Conservation (phyloP, 83 land plant species). For the Picea abies region DNA sequence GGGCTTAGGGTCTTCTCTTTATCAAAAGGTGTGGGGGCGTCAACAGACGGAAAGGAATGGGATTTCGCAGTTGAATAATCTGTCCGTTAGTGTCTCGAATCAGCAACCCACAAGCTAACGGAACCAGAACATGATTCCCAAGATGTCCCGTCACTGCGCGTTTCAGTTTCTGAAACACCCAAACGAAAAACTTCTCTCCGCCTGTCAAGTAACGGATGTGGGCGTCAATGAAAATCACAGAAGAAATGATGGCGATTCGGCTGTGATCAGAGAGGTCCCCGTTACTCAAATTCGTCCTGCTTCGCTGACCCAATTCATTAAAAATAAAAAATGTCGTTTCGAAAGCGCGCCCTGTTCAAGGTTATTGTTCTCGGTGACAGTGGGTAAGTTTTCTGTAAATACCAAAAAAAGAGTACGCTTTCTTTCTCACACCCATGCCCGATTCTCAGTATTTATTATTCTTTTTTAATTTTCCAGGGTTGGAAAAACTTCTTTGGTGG, state of each 20-base stretch:
- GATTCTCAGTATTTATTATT: not conserved
- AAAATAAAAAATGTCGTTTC: conserved; percentile 13
- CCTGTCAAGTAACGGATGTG: not conserved
- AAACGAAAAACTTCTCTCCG: not conserved
- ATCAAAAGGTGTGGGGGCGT: too few relatives aligned
- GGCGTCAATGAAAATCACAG: not conserved
- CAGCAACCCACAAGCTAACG: too few relatives aligned
- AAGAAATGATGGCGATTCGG: not conserved
- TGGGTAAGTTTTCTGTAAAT: conserved; percentile 18
- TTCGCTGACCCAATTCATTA: not conserved
- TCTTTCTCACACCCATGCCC: not conserved
- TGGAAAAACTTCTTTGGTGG: conserved; percentile 12
- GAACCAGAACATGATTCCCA: too few relatives aligned
- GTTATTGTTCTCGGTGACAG: conserved; percentile 38
- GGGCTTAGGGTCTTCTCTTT: too few relatives aligned
- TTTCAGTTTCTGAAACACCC: not conserved
- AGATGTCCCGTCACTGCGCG: not conserved
- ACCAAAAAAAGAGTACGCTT: too few relatives aligned
- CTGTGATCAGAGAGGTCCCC: not conserved
- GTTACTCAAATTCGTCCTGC: not conserved
- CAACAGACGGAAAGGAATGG: too few relatives aligned
- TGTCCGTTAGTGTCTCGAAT: too few relatives aligned
- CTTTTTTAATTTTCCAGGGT: not conserved
- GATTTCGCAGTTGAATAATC: too few relatives aligned
- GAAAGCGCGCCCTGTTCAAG: conserved; percentile 33